phyloP scores from a whole-genome alignment of 208 protist genomes.

The Trypanosoma melophagium region DNA sequence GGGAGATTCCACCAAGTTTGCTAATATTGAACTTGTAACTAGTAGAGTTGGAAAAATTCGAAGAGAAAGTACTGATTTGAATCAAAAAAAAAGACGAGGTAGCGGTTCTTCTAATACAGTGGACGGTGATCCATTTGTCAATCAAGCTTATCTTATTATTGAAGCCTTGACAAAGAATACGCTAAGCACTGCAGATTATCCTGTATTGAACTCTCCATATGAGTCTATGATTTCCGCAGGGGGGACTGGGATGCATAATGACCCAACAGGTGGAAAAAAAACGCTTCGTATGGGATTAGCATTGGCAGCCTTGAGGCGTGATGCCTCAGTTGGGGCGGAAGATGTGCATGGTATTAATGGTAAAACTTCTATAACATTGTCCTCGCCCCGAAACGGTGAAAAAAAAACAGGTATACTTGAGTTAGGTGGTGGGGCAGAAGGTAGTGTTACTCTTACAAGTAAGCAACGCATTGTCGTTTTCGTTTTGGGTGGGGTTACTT shows the following conservation, averaged over 20 bases:
- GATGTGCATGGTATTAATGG: not conserved
- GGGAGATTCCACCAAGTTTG: constrained; percentile 38
- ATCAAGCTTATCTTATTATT: constrained; percentile 60
- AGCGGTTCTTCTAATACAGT: not conserved
- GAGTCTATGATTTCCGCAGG: constrained; percentile 8
- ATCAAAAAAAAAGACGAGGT: not conserved
- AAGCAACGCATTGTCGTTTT: constrained; percentile 67
- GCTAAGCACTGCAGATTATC: constrained; percentile 61
- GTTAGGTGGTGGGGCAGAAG: not conserved
- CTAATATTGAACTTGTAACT: constrained; percentile 41
- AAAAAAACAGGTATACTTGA: not conserved
- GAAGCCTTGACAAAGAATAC: constrained; percentile 48
- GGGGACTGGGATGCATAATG: not conserved
- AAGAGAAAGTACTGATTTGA: not conserved
- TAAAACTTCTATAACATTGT: not conserved
- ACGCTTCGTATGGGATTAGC: constrained; percentile 14
- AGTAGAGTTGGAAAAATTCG: constrained; percentile 7
- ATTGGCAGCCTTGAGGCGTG: constrained; percentile 4
- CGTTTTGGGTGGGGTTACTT: constrained; percentile 76
- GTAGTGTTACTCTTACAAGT: constrained; percentile 35
- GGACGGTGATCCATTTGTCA: constrained; percentile 39
- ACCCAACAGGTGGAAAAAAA: constrained; percentile 6
- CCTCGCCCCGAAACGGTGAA: constrained; percentile 22
- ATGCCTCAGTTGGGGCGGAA: no score
- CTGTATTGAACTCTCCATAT: constrained; percentile 37